phyloP scores from a whole-genome alignment of 2,329 filamentous ascomycete species.

The Nannizzia gypsea region DNA sequence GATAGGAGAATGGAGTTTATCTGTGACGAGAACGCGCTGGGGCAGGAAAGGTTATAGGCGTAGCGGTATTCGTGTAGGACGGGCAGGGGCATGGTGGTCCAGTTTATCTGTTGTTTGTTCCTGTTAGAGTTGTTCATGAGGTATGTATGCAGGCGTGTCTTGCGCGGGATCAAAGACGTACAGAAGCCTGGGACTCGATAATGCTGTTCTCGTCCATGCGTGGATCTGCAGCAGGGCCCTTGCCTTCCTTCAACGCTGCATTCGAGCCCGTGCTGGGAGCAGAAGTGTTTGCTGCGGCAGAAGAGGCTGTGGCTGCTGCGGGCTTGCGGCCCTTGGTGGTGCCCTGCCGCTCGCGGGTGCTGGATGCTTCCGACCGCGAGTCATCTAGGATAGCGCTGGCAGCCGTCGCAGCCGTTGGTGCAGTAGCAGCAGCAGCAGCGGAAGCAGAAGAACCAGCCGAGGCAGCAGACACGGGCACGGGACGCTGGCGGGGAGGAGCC shows the following conservation, averaged over 20 bases:
- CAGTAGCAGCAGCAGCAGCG: slow-evolving; percentile 10
- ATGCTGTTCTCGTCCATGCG: background rate
- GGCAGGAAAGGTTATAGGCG: slow-evolving; percentile 35
- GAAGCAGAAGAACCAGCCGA: slow-evolving; percentile 10
- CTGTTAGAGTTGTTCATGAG: background rate
- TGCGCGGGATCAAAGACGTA: background rate
- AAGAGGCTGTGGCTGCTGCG: slow-evolving; percentile 18
- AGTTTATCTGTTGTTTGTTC: slow-evolving; percentile 27
- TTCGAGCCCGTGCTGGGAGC: background rate
- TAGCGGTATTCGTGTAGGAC: slow-evolving; percentile 40
- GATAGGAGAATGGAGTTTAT: slow-evolving; percentile 39
- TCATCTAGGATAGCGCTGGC: slow-evolving; percentile 28
- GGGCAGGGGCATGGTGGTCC: slow-evolving; percentile 33
- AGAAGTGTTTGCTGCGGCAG: slow-evolving; percentile 17
- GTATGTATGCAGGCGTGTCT: slow-evolving; percentile 7
- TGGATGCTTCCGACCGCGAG: slow-evolving; percentile 39
- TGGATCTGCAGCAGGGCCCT: background rate
- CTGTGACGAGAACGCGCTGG: slow-evolving; percentile 32
- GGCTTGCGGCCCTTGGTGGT: slow-evolving; percentile 25
- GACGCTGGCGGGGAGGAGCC: slow-evolving; percentile 32
- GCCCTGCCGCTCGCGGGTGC: slow-evolving; percentile 28
- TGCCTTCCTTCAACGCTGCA: background rate
- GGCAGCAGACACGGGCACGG: slow-evolving; percentile 15
- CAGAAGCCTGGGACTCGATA: background rate
- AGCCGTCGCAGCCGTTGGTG: background rate